These are phyloP conservation scores for Cytospora piceicola DNA, from an alignment of 2,329 filamentous ascomycete species.

Conservation along the genomic window DNA sequence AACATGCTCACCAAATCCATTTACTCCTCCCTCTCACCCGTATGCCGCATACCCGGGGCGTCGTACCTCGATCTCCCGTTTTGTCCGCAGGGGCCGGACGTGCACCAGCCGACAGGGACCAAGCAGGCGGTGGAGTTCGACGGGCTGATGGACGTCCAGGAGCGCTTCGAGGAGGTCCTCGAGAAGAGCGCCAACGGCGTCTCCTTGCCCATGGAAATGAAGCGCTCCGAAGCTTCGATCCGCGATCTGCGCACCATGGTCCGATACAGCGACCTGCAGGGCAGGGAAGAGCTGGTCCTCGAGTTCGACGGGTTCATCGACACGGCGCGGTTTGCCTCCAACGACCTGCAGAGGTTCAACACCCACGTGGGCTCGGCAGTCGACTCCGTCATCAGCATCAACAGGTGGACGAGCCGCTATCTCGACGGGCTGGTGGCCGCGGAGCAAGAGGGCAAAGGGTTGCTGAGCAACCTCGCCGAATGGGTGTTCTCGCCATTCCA, in stretches of 20 bases:
- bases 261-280: conserved; percentile 68
- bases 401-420: conserved; percentile 73
- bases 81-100: conserved; percentile 48
- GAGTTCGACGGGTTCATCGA: conserved; percentile 80
- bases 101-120: conserved; percentile 28
- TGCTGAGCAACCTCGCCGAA: conserved; percentile 45
- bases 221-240: conserved; percentile 73
- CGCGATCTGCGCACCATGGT: conserved; percentile 76
- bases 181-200: conserved; percentile 68
- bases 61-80: conserved; percentile 66
- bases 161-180: conserved; percentile 76
- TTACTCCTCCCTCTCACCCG: conserved; percentile 64
- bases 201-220: conserved; percentile 77
- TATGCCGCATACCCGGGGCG: conserved; percentile 71
- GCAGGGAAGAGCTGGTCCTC: conserved; percentile 70
- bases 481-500: conserved; percentile 67
- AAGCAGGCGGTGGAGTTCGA: conserved; percentile 66
- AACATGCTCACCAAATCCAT: conserved; percentile 67
- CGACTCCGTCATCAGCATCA: conserved; percentile 74
- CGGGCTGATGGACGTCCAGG: conserved; percentile 73
- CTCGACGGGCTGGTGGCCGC: conserved; percentile 62
- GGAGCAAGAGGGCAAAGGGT: conserved; percentile 40
- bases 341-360: conserved; percentile 75
- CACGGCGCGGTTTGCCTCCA: conserved; percentile 65
- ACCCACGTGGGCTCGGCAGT: conserved; percentile 73